These are phyloP conservation scores for Astrephomene gubernaculifera DNA, from an alignment of 139 green algal genomes.

Conservation along the genomic window DNA sequence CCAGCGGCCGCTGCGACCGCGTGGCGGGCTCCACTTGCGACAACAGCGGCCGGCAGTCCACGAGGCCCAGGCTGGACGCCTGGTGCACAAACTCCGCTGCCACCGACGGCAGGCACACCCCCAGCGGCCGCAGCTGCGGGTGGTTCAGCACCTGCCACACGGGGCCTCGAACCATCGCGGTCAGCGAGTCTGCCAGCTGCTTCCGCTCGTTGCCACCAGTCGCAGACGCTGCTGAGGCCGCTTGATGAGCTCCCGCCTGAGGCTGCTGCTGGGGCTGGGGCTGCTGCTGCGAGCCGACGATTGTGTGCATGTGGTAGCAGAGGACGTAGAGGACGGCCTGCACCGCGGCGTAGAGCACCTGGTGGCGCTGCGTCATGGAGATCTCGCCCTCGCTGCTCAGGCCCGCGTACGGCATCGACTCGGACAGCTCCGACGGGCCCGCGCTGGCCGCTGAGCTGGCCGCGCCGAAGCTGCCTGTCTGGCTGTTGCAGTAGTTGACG, in stretches of 20 bases:
- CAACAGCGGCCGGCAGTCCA: conserved; percentile 48
- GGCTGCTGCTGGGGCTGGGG: conserved; percentile 33
- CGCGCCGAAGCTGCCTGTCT: neutral
- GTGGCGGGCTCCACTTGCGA: neutral
- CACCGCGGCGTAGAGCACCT: conserved; percentile 27
- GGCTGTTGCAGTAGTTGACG: conserved; percentile 49
- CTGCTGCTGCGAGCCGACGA: conserved; percentile 66
- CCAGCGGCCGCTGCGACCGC: conserved; percentile 69
- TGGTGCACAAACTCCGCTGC: conserved; percentile 75
- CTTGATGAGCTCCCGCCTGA: conserved; percentile 16
- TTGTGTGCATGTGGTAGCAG: conserved; percentile 88
- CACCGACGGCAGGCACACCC: conserved; percentile 74
- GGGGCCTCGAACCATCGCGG: conserved; percentile 59
- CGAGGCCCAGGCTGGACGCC: conserved; percentile 56
- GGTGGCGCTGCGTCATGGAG: conserved; percentile 48
- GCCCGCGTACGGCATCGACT: neutral
- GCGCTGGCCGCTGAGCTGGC: neutral
- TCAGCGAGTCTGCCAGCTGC: conserved; percentile 51
- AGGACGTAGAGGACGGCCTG: conserved; percentile 90
- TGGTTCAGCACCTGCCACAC: conserved; percentile 65
- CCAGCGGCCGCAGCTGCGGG: conserved; percentile 74
- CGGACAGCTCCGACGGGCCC: neutral
- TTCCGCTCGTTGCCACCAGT: neutral
- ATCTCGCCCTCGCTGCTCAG: neutral
- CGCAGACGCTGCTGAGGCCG: conserved; percentile 38